Evolutionary conservation across 495 filamentous ascomycete species (phyloP).

Genomic region (Sordaria brevicollis): DNA sequence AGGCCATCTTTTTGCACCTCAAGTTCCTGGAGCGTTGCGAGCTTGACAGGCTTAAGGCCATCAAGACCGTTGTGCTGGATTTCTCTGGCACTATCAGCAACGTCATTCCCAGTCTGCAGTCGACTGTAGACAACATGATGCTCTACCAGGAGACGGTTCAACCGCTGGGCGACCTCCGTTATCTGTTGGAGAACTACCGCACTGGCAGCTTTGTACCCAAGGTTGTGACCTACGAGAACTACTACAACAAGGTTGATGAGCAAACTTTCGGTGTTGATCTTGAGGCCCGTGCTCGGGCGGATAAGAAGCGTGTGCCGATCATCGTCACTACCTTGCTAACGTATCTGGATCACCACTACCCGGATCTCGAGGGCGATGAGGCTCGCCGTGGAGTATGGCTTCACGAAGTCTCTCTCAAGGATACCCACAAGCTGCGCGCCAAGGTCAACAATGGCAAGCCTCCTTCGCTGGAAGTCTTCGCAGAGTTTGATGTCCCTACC

Average conservation of each 20-base stretch:
- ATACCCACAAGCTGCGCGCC: conserved; percentile 75
- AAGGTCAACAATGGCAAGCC: conserved; percentile 82
- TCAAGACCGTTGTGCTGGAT: conserved; percentile 94
- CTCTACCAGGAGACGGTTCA: conserved; percentile 97
- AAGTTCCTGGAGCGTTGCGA: conserved; percentile 98
- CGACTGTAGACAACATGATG: conserved; percentile 96
- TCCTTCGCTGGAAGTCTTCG: conserved; percentile 63
- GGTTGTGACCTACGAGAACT: conserved; percentile 95
- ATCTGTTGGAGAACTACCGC: conserved; percentile 94
- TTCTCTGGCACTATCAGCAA: conserved; percentile 98
- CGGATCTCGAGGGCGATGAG: conserved; percentile 95
- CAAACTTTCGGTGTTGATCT: conserved; percentile 97
- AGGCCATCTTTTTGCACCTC: conserved; percentile 83
- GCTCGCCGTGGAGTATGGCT: conserved; percentile 89
- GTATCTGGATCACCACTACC: conserved; percentile 92
- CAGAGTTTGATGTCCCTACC: conserved; percentile 83
- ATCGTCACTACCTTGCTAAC: conserved; percentile 88
- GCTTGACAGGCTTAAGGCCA: conserved; percentile 88
- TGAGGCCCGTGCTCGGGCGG: conserved; percentile 83
- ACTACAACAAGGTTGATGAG: conserved; percentile 96
- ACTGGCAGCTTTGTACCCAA: conserved; percentile 86
- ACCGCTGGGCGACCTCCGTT: conserved; percentile 80
- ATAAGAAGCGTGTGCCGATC: conserved; percentile 89
- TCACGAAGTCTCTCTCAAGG: conserved; percentile 73
- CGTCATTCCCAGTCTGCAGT: conserved; percentile 90